Conservation (phyloP, 805 yeast genomes). For the Nakazawaea ambrosiae region DNA sequence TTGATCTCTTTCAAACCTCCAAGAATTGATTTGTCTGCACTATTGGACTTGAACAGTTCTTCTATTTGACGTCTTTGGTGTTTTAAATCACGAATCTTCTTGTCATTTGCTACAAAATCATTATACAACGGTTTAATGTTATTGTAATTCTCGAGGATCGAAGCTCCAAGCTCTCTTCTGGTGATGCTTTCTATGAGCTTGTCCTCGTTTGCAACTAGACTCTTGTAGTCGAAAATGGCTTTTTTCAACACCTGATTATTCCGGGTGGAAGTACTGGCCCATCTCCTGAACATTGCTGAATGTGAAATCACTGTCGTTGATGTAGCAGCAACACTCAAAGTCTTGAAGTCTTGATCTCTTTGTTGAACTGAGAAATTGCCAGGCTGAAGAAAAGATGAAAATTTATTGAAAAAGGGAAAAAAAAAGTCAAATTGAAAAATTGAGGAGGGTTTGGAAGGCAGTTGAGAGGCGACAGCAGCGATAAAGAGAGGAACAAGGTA, state of each 20-base stretch:
- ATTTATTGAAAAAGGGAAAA: too few species aligned
- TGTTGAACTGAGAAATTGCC: too few species aligned
- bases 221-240: constrained; percentile 28
- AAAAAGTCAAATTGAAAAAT: too few species aligned
- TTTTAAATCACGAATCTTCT: constrained; percentile 15
- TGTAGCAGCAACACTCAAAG: neutral
- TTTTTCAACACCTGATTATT: constrained; percentile 17
- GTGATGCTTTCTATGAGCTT: constrained; percentile 21
- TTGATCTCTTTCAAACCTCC: constrained; percentile 22
- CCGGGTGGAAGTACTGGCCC: neutral
- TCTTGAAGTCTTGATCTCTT: too few species aligned
- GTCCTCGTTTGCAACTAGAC: constrained; percentile 21
- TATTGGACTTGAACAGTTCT: constrained; percentile 14
- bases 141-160: constrained; percentile 5
- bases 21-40: constrained; percentile 13
- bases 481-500: too few species aligned
- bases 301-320: neutral
- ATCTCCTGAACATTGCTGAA: neutral
- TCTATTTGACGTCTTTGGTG: constrained; percentile 17
- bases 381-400: too few species aligned
- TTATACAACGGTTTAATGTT: constrained; percentile 17
- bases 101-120: constrained; percentile 9
- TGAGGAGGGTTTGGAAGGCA: too few species aligned
- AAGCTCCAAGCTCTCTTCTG: constrained; percentile 23
- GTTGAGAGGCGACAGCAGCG: too few species aligned